Evolutionary conservation across 1,284 basidiomycete genomes (phyloP).

Genomic region (Cryptococcus deneoformans): DNA sequence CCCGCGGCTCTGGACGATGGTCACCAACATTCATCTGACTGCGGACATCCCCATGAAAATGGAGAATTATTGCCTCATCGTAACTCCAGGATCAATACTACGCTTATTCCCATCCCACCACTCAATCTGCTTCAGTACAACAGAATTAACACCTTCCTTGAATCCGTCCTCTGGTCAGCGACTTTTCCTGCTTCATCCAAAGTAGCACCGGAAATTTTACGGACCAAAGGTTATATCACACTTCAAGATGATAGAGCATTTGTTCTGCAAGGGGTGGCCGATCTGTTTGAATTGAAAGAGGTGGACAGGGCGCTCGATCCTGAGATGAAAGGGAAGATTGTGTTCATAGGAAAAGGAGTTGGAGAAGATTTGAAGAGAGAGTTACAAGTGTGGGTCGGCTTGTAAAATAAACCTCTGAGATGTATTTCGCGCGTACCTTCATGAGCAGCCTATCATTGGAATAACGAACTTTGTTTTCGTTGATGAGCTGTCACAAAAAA

Average conservation of each 20-base stretch:
- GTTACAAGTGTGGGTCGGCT: slow-evolving; percentile 9
- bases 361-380: slow-evolving; percentile 22
- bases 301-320: slow-evolving; percentile 50
- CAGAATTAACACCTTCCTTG: slow-evolving; percentile 71
- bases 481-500: too few relatives aligned
- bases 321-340: slow-evolving; percentile 62
- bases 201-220: slow-evolving; percentile 59
- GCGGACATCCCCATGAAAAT: slow-evolving; percentile 28
- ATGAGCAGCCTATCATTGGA: too few relatives aligned
- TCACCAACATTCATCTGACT: slow-evolving; percentile 33
- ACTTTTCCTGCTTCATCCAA: slow-evolving; percentile 1
- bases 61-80: slow-evolving; percentile 1
- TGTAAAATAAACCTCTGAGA: background rate
- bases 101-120: slow-evolving; percentile 61
- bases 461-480: too few relatives aligned
- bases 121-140: slow-evolving; percentile 46
- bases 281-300: slow-evolving; percentile 71
- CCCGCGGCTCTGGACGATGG: slow-evolving; percentile 18
- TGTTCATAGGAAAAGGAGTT: slow-evolving; percentile 81
- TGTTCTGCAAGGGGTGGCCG: slow-evolving; percentile 82
- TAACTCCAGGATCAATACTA: slow-evolving; percentile 60
- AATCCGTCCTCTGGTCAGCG: slow-evolving; percentile 71
- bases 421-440: too few relatives aligned
- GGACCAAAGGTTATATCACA: slow-evolving; percentile 76
- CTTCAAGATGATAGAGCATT: slow-evolving; percentile 58